These are phyloP conservation scores for Polygonum maritimum DNA, from an alignment of 148 eudicot genomes.

Conservation along the genomic window DNA sequence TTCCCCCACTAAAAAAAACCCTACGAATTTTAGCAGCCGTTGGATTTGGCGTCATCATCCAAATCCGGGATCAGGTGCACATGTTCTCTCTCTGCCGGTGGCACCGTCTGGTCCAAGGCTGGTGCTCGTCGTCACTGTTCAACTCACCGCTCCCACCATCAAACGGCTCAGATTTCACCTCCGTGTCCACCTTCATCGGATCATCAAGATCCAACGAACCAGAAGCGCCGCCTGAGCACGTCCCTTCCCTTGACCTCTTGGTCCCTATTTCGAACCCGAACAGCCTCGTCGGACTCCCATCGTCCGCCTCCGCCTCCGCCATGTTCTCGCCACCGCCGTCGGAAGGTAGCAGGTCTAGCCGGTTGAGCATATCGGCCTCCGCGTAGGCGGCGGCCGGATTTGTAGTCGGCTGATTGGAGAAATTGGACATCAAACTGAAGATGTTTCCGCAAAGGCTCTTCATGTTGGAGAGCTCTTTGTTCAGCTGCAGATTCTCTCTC, in stretches of 20 bases:
- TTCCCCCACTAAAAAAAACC: neutral
- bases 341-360: constrained; percentile 47
- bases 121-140: constrained; percentile 15
- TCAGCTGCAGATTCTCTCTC: constrained; percentile 55
- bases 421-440: constrained; percentile 55
- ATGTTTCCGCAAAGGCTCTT: constrained; percentile 62
- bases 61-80: neutral
- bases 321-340: constrained; percentile 7
- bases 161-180: constrained; percentile 61
- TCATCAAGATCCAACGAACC: constrained; percentile 21
- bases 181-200: constrained; percentile 32
- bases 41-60: neutral
- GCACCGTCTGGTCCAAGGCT: constrained; percentile 4
- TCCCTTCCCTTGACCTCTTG: constrained; percentile 48
- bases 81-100: neutral
- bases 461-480: constrained; percentile 59
- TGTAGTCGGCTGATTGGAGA: constrained; percentile 1
- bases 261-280: constrained; percentile 63
- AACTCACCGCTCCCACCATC: constrained; percentile 16
- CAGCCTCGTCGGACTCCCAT: constrained; percentile 19
- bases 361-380: constrained; percentile 8
- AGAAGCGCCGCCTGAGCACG: constrained; percentile 9
- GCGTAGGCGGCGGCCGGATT: neutral
- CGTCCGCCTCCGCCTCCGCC: neutral
- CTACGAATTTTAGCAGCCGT: neutral